Evolutionary conservation across 805 yeast species (phyloP).

Genomic region (Pichia nanzhaoensis): DNA sequence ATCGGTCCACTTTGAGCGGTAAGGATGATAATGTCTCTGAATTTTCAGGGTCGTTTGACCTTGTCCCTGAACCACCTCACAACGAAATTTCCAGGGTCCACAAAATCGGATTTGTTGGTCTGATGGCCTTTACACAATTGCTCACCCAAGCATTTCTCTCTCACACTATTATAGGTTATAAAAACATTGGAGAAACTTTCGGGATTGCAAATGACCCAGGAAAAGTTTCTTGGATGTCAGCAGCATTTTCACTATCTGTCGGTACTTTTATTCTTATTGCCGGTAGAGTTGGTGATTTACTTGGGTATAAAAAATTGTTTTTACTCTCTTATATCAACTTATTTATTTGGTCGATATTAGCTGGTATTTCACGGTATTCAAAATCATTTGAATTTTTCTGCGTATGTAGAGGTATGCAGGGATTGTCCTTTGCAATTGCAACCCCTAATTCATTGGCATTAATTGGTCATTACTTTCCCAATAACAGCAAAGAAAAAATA

Average conservation of each 20-base stretch:
- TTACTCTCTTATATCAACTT: constrained; percentile 51
- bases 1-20: no score
- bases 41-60: not conserved
- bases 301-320: constrained; percentile 53
- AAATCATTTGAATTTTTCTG: constrained; percentile 44
- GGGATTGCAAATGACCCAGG: constrained; percentile 24
- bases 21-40: no score
- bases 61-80: constrained; percentile 16
- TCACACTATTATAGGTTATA: constrained; percentile 26
- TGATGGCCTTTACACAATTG: constrained; percentile 28
- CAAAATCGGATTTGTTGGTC: constrained; percentile 13
- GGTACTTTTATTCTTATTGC: constrained; percentile 67
- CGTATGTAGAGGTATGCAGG: constrained; percentile 55
- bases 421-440: constrained; percentile 54
- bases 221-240: constrained; percentile 58
- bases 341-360: constrained; percentile 50
- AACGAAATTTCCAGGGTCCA: constrained; percentile 16
- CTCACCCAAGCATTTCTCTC: constrained; percentile 34
- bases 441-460: constrained; percentile 59
- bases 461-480: constrained; percentile 38
- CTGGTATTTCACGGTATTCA: constrained; percentile 51
- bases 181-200: constrained; percentile 27
- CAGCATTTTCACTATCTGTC: constrained; percentile 61
- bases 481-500: constrained; percentile 42
- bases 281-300: constrained; percentile 68